Evolutionary conservation across 2,329 filamentous ascomycete species (phyloP), one percentile per base, ranked within the genome.

Genomic region (Sclerotinia borealis): DNA sequence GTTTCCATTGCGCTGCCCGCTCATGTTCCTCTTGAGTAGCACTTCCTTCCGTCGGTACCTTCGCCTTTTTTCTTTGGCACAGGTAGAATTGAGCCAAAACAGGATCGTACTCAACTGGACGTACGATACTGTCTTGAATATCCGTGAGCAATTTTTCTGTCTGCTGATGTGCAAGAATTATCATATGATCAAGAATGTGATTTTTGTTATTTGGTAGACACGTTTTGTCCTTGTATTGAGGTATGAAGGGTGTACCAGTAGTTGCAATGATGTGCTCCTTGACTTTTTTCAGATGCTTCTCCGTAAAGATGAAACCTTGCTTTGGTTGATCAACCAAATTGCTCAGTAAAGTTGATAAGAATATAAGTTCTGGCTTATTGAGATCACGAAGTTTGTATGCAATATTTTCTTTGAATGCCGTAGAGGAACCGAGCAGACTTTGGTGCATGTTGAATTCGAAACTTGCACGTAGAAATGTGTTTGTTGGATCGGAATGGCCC

Each of bases 161-260:
- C 27, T 76, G 76, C 2, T 62, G 73, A 15, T 79, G 73, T 0
- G 84, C 81, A 2, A 86, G 76, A 22, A 85, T 88, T 66, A 83
- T 86, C 9, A 91, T 76, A 43, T 80, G 79, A 70, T 92, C 88
- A 6, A 89, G 78, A 4, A 90, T 83, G 63, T 89, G 83, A 41
- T 66, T 68, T 61, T 76, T 27, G 65, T 59, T 43, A 2, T 22
- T 45, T 41, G 25, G 17, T 4, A n/a, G 37, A 3, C 29, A 22
- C 9, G 19, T 47, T 36, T 4, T 19, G 34, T 34, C 13, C n/a
- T 59, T 59, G 25, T 59, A 49, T 17, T 41, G 36, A n/a, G 47
- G 34, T 27, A 8, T 27, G 27, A 9, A n/a, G 13, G 48, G 48
- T 9, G 15, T 3, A 9, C 36, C 11, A 29, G 22, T 25, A 29